A percentile compares a stretch with the other conserved stretches of the same genome.
phyloP scores from a whole-genome alignment of 345 rosid genomes.

The Anastatica hierochuntica region DNA sequence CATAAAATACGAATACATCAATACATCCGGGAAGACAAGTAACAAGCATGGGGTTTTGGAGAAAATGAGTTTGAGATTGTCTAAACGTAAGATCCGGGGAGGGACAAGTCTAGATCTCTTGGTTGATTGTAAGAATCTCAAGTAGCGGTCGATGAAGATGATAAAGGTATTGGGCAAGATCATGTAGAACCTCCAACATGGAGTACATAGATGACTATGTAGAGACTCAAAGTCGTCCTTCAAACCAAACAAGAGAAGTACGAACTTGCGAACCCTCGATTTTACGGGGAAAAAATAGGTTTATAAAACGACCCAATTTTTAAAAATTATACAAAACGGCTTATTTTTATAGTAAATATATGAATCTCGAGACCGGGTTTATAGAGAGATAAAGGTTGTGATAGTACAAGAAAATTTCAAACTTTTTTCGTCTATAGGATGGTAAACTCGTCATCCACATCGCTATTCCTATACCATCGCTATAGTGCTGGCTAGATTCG shows the following conservation, averaged over 20 bases:
- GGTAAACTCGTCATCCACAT: conserved; percentile 44
- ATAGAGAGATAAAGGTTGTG: neutral
- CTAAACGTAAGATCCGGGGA: conserved; percentile 36
- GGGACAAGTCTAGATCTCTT: conserved; percentile 24
- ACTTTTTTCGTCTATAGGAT: conserved; percentile 30
- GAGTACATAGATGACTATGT: conserved; percentile 35
- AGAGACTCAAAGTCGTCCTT: too few species aligned
- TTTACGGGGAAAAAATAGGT: too few species aligned
- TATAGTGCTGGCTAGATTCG: conserved; percentile 42
- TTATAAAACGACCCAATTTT: too few species aligned
- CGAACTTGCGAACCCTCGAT: too few species aligned
- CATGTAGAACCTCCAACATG: conserved; percentile 43
- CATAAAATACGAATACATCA: too few species aligned
- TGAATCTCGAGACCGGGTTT: too few species aligned
- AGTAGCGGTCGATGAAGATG: conserved; percentile 41
- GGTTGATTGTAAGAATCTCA: conserved; percentile 44
- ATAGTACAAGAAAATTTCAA: conserved; percentile 38
- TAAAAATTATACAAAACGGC: too few species aligned
- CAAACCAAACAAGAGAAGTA: too few species aligned
- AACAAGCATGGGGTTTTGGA: neutral
- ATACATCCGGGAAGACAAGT: too few species aligned
- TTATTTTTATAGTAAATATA: too few species aligned
- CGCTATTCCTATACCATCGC: conserved; percentile 30
- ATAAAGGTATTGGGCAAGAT: conserved; percentile 49
- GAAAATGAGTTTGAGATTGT: neutral